phyloP scores from a whole-genome alignment of 805 yeast genomes.

The Cyberlindnera americana region DNA sequence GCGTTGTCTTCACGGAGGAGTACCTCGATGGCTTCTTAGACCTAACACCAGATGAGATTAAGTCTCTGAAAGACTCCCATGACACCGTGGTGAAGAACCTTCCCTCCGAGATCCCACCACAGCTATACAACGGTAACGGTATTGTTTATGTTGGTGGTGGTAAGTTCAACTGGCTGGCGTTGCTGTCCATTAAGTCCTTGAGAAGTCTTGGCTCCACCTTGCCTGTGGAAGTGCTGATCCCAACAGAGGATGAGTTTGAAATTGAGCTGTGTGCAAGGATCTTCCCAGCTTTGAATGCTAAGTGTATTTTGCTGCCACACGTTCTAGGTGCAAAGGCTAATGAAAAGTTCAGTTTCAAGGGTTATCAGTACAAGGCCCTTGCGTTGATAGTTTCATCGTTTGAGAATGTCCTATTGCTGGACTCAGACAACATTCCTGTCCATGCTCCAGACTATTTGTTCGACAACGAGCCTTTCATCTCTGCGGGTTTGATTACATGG shows the following conservation, averaged over 20 bases:
- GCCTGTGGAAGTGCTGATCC: slow-evolving; percentile 74
- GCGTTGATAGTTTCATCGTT: slow-evolving; percentile 70
- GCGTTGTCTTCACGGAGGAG: slow-evolving; percentile 47
- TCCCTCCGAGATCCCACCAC: slow-evolving; percentile 45
- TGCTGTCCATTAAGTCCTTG: slow-evolving; percentile 46
- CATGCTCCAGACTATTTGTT: slow-evolving; percentile 61
- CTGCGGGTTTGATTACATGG: slow-evolving; percentile 59
- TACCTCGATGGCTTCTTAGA: slow-evolving; percentile 49
- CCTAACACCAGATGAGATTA: slow-evolving; percentile 40
- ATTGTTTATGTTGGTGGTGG: slow-evolving; percentile 67
- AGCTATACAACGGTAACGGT: slow-evolving; percentile 50
- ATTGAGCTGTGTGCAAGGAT: slow-evolving; percentile 57
- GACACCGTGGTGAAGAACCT: slow-evolving; percentile 39
- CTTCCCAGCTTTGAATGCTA: slow-evolving; percentile 59
- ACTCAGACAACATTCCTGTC: slow-evolving; percentile 70
- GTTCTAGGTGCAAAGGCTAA: slow-evolving; percentile 56
- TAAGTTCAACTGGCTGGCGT: slow-evolving; percentile 50
- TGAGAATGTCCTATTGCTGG: slow-evolving; percentile 68
- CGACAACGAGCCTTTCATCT: slow-evolving; percentile 49
- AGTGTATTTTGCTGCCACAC: slow-evolving; percentile 59
- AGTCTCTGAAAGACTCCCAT: slow-evolving; percentile 46
- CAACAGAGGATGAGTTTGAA: slow-evolving; percentile 64
- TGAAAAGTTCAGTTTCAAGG: slow-evolving; percentile 48
- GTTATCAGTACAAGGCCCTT: slow-evolving; percentile 64
- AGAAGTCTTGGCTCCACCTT: slow-evolving; percentile 45